Base-by-base conservation (phyloP, 1,139 yeast species). In the Suhomyces ambrosiae region DNA sequence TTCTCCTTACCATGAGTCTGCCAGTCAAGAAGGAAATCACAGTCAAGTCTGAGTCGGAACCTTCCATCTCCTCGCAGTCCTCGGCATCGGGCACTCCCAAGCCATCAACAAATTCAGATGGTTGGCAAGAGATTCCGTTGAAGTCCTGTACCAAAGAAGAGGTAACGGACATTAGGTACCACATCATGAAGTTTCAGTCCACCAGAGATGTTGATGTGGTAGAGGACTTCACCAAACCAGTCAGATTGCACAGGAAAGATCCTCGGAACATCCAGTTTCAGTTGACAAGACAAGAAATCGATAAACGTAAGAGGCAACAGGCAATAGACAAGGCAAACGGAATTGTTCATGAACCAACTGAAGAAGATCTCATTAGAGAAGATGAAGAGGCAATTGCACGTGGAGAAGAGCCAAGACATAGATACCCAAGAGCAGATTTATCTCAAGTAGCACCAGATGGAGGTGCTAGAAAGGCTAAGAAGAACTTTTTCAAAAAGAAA, bases 371-470 rank as follows among this genome's bases (percentile, higher is more conserved):
- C 13, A 44, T 40, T 10, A 42, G 34, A 17, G 53, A 44, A n/a
- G 48, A 30, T 48, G 49, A 44, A 55, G 53, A 35, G 37, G 38
- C 47, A 41, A 30, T 42, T 28, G 40, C 43, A 32, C 28, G 40
- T 28, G 54, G 54, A 8, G 56, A 47, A 7, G 50, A 42, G 11
- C 40, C 45, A 5, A 24, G 38, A 23, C 21, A 18, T 8, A 38
- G 42, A 21, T 43, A 35, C 33, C 43, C 41, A 14, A 40, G 30
- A 24, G 35, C 37, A 25, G 86, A 80, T 48, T 63, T 81, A 69
- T 74, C 84, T 13, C 81, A 80, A 48, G 89, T 88, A 32, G 97
- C 96, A 0, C 97, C 97, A 1, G 96, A 88, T 61, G 96, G 96
- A 11, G 94, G 95, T 14, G 95, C 94, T 1, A 74, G 95, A 47